A percentile compares a stretch with the other conserved stretches of the same genome.
Conservation (phyloP, 202 grass and related monocot species). For the Dendrocalamus latiflorus region DNA sequence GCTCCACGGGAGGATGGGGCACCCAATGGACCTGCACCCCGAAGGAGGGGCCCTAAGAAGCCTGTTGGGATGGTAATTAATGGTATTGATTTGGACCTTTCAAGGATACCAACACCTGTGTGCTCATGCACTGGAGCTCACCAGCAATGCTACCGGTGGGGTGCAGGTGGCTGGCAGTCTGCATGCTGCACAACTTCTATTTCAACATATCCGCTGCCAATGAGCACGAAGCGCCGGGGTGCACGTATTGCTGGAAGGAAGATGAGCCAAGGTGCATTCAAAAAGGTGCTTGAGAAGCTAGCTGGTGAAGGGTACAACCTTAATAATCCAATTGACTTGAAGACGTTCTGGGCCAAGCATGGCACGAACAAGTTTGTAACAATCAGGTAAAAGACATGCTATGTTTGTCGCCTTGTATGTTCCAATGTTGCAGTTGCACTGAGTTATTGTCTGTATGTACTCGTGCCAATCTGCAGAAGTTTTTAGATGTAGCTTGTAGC, state of each 20-base stretch:
- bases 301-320: slow-evolving; percentile 79
- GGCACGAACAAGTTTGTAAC: slow-evolving; percentile 82
- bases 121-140: slow-evolving; percentile 63
- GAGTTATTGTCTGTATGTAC: slow-evolving; percentile 35
- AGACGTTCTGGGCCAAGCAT: slow-evolving; percentile 78
- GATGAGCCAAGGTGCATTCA: too few relatives aligned
- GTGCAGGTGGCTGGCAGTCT: slow-evolving; percentile 72
- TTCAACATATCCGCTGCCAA: too few relatives aligned
- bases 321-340: slow-evolving; percentile 72
- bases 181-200: slow-evolving; percentile 80
- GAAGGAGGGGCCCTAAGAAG: slow-evolving; percentile 34
- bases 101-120: slow-evolving; percentile 53
- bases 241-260: too few relatives aligned
- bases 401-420: slow-evolving; percentile 24
- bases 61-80: slow-evolving; percentile 51
- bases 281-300: too few relatives aligned
- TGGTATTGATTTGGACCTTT: slow-evolving; percentile 69
- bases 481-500: slow-evolving; percentile 43
- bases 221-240: too few relatives aligned
- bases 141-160: slow-evolving; percentile 74
- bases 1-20: slow-evolving; percentile 16
- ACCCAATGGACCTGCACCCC: slow-evolving; percentile 11
- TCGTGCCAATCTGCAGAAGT: slow-evolving; percentile 28
- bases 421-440: slow-evolving; percentile 6
- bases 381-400: slow-evolving; percentile 48